A percentile compares a stretch with the other conserved stretches of the same genome.
These are phyloP conservation scores for Hymenoscyphus scutula DNA, from an alignment of 2,329 filamentous ascomycete genomes.

Conservation along the genomic window DNA sequence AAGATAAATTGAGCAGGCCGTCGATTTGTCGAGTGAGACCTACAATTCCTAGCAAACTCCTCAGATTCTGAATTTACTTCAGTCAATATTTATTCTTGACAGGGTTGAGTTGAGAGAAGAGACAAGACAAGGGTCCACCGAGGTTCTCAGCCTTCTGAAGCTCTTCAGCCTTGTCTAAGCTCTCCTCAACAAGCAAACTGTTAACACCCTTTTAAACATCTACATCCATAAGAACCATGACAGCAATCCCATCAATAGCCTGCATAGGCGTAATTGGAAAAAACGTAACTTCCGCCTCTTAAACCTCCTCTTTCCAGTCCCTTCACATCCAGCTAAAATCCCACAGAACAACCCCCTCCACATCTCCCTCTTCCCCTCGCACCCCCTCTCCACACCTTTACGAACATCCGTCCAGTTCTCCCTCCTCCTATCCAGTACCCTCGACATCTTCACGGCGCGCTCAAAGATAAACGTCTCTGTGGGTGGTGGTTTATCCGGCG, in stretches of 20 bases:
- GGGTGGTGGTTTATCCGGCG: conserved; percentile 62
- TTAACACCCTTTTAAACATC: not conserved
- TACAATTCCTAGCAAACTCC: too few relatives aligned
- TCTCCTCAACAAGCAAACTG: not conserved
- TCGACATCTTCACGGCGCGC: conserved; percentile 91
- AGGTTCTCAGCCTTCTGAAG: conserved; percentile 3
- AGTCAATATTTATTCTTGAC: not conserved
- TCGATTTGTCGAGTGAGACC: too few relatives aligned
- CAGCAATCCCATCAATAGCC: conserved; percentile 75
- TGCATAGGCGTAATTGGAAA: conserved; percentile 93
- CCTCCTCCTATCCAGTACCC: conserved; percentile 83
- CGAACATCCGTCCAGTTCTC: conserved; percentile 84
- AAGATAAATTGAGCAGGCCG: too few relatives aligned
- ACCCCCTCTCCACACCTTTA: conserved; percentile 48
- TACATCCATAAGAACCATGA: conserved; percentile 38
- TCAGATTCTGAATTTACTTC: too few relatives aligned
- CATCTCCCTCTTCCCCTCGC: conserved; percentile 77
- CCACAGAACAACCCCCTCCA: conserved; percentile 91
- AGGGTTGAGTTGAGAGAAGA: not conserved
- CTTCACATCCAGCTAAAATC: not conserved
- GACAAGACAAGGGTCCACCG: not conserved
- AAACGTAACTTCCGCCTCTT: conserved; percentile 58
- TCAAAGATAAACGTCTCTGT: conserved; percentile 63
- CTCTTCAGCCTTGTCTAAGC: conserved; percentile 7
- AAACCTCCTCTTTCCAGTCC: not conserved